Evolutionary conservation across 2,329 filamentous ascomycete species (phyloP).

Genomic region (Aspergillus fructus): DNA sequence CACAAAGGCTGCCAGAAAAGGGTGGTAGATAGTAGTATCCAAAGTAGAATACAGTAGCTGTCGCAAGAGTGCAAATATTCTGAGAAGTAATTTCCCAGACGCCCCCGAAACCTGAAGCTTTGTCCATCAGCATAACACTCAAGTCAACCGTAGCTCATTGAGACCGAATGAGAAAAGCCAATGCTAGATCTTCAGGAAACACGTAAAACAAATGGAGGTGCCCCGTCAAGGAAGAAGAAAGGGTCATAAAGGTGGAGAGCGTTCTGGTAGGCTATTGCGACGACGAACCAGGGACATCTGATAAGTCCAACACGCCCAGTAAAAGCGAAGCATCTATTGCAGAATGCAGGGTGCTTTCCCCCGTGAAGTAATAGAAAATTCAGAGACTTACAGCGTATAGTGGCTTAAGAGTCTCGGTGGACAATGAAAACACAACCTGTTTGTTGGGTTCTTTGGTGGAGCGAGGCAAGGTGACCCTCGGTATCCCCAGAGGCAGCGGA

Average conservation of each 20-base stretch:
- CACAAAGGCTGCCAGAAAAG: neutral
- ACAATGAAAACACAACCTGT: neutral
- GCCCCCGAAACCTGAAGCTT: neutral
- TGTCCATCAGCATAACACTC: conserved; percentile 1
- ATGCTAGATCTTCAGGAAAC: neutral
- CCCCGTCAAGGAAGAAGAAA: neutral
- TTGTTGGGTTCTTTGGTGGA: conserved; percentile 4
- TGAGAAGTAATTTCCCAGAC: neutral
- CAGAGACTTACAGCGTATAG: neutral
- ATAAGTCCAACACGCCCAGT: neutral
- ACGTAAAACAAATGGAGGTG: neutral
- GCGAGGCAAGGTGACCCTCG: neutral
- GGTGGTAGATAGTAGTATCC: neutral
- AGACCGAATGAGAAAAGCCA: neutral
- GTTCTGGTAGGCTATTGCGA: neutral
- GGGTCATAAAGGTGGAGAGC: neutral
- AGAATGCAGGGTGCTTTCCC: neutral
- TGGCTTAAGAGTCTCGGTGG: neutral
- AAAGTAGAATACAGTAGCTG: neutral
- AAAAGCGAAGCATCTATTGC: neutral
- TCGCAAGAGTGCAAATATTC: neutral
- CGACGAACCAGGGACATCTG: neutral
- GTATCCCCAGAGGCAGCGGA: neutral
- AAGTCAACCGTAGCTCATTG: neutral
- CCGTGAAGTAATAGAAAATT: neutral